phyloP scores from a whole-genome alignment of 768 basidiomycete genomes.

The Suillus ampliporus region DNA sequence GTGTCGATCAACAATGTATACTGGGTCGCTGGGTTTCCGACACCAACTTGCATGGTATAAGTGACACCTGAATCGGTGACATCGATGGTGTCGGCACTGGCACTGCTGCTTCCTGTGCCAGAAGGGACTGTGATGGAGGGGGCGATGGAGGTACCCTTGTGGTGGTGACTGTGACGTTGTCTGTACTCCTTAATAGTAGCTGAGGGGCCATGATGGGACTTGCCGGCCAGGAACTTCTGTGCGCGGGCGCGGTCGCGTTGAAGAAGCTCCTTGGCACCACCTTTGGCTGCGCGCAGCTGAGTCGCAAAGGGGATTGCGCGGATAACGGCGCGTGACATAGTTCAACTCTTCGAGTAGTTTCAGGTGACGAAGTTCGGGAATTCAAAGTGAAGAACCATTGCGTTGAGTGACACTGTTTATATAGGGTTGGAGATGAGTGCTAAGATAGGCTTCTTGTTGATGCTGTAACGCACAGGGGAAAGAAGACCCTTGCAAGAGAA shows the following conservation, averaged over 20 bases:
- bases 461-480: not conserved
- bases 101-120: conserved; percentile 33
- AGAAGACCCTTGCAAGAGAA: not conserved
- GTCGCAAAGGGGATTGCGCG: conserved; percentile 49
- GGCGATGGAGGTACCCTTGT: not conserved
- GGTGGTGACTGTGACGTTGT: conserved; percentile 34
- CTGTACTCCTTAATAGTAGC: conserved; percentile 36
- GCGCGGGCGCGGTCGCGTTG: conserved; percentile 57
- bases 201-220: conserved; percentile 59
- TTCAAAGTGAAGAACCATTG: not conserved
- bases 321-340: conserved; percentile 45
- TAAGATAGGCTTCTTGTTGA: not conserved
- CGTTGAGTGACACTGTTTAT: conserved; percentile 18
- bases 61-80: conserved; percentile 61
- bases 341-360: conserved; percentile 14
- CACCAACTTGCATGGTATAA: conserved; percentile 53
- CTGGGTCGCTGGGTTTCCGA: conserved; percentile 52
- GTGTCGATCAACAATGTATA: conserved; percentile 61
- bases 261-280: conserved; percentile 50
- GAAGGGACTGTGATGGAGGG: conserved; percentile 44
- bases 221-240: conserved; percentile 56
- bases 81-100: conserved; percentile 40
- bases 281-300: conserved; percentile 15
- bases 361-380: not conserved
- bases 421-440: conserved; percentile 17